Evolutionary conservation across 2,329 filamentous ascomycete species (phyloP).

Genomic region (Penicillium sp.): DNA sequence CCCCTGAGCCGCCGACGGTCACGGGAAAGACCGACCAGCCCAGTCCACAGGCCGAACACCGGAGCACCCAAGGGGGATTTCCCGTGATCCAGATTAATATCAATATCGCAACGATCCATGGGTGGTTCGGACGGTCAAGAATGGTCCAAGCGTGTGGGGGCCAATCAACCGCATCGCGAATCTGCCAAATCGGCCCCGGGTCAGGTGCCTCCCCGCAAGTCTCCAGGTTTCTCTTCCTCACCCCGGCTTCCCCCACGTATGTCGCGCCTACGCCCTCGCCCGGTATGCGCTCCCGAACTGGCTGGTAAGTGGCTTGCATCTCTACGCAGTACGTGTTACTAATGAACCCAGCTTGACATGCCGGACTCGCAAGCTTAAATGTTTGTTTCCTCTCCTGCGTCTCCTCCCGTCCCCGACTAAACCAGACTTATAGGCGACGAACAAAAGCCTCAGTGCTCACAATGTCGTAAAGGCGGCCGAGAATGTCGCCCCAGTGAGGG

Average conservation of each 20-base stretch:
- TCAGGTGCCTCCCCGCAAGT: slow-evolving; percentile 23
- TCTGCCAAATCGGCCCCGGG: slow-evolving; percentile 4
- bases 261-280: slow-evolving; percentile 27
- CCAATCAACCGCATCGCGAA: background rate
- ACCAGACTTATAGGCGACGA: slow-evolving; percentile 47
- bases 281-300: slow-evolving; percentile 46
- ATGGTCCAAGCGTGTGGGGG: slow-evolving; percentile 6
- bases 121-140: background rate
- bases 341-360: slow-evolving; percentile 50
- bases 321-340: background rate
- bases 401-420: slow-evolving; percentile 1
- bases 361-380: slow-evolving; percentile 63
- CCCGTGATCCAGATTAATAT: background rate
- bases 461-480: slow-evolving; percentile 60
- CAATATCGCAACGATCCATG: background rate
- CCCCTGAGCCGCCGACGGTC: background rate
- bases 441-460: slow-evolving; percentile 59
- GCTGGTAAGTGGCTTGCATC: slow-evolving; percentile 35
- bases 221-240: slow-evolving; percentile 20
- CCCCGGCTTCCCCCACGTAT: slow-evolving; percentile 15
- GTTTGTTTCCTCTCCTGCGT: slow-evolving; percentile 28
- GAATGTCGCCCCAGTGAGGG: slow-evolving; percentile 62
- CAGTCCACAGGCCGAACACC: background rate
- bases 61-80: background rate
- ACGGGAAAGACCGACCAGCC: background rate